Evolutionary conservation across 805 yeast species (phyloP), one percentile per base, ranked within the genome.

Genomic region (Ogataea populi-albae): DNA sequence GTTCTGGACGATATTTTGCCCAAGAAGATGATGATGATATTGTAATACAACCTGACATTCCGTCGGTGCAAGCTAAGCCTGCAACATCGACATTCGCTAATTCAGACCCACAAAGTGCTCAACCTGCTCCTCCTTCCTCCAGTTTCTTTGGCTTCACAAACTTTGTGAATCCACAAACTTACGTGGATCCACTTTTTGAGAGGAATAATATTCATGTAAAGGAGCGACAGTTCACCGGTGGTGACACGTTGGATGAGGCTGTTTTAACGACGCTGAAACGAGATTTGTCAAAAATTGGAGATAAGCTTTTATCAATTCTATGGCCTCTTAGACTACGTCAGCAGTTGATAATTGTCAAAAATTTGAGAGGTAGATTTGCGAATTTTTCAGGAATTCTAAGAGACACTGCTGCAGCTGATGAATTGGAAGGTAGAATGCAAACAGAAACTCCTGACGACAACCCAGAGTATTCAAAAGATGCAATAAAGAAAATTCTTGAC

Each of bases 201-300:
- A 44, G 37, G 23, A 43, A 38, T 29, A 50, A 57, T 34, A 52
- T 61, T 16, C 57, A 59, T 32, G 54, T 61, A 8, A 47, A 53
- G 20, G 80, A 75, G 47, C 62, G 75, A 31, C 79, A 74, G 43
- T 75, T 70, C 47, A 51, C 69, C 4, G 81, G 81, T 2, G 80
- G 80, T 18, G 74, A 74, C 46, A 75, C 81, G 2, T 54, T 76
- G 8, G 80, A 76, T 48, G 81, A 76, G 51, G 73, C 79, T 1
- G 75, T 76, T 10, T 44, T 63, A 40, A 62, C 65, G 4, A 76
- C 81, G 0, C 55, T 76, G 11, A 47, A 50, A 21, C 48, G 68
- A 36, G 68, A 64, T 35, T 25, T 64, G 7, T 40, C 54, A 8
- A 56, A 53, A 12, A 52, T 64, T 38, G 64, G 64, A 1, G 57